Conservation (phyloP, 2,329 filamentous ascomycete species). For the Xylariaceae sp. region DNA sequence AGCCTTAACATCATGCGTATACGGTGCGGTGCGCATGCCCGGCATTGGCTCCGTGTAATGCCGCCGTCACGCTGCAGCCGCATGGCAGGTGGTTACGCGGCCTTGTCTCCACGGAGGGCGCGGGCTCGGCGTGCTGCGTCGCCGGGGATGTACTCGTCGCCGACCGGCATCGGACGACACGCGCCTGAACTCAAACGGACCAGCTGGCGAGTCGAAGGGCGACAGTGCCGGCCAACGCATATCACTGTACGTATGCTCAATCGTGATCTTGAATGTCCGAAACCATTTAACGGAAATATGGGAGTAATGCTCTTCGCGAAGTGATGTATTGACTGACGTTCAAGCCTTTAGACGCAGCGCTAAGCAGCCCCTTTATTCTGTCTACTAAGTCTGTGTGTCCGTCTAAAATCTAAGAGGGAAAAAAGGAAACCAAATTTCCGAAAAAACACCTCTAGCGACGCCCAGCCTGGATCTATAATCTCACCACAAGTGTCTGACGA, state of each 20-base stretch:
- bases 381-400: too few species aligned
- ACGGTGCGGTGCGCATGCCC: too few species aligned
- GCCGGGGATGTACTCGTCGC: background rate
- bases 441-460: constrained; percentile 2
- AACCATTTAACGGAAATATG: too few species aligned
- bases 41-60: too few species aligned
- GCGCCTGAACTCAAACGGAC: background rate
- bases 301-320: too few species aligned
- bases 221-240: background rate
- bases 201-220: background rate
- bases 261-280: too few species aligned
- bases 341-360: too few species aligned
- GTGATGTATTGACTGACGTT: too few species aligned
- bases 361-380: too few species aligned
- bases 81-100: constrained; percentile 1
- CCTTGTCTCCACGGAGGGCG: constrained; percentile 13
- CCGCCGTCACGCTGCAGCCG: constrained; percentile 3
- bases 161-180: background rate
- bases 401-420: too few species aligned
- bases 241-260: too few species aligned
- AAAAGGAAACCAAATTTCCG: background rate
- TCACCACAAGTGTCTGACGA: background rate
- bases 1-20: too few species aligned
- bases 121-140: background rate
- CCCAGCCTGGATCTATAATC: background rate